Base-by-base conservation (phyloP, 169 alveolate species). In the Eimeria acervulina region DNA sequence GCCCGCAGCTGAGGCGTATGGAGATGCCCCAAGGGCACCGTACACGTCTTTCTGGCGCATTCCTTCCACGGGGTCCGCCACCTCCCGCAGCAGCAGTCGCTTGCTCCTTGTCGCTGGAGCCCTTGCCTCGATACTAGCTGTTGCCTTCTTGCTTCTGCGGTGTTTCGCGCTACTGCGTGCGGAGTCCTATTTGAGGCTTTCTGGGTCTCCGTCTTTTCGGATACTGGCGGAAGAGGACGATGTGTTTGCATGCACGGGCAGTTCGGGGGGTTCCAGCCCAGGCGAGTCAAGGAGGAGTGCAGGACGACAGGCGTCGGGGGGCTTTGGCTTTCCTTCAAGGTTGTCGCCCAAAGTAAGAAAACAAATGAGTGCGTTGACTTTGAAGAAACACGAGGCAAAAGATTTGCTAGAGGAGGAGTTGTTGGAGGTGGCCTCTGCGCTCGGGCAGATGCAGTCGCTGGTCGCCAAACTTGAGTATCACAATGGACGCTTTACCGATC, bases 1-100 rank as follows among this genome's bases (percentile, higher is more conserved):
- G 19, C 55, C 85, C 28, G 85, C 36, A 74, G 36, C 38, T 74
- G 85, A 23, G 55, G 59, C 38, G 13, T 74, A 74, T 74, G 85
- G 36, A 40, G 52, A 38, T 36, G 55, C 13, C 15, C 33, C 59
- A 8, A 74, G 85, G 31, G 55, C 55, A 8, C 31, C 47, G 0
- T 40, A 2, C 52, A 8, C 47, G 3, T 74, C 36, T 74, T 74
- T 74, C 47, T 33, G 59, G 13, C 85, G 10, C 19, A 28, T 74
- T 40, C 47, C 55, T 13, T 38, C 85, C 19, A 44, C 85, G 15
- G 47, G 59, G 15, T 2, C 85, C 21, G 36, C 36, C 55, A 52
- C 47, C 47, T 15, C n/a, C n/a, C n/a, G n/a, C n/a, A n/a, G n/a
- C n/a, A n/a, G 85, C 36, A 36, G 85, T 33, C 85, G 85, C 23